Evolutionary conservation across 805 yeast genomes (phyloP), one percentile per base, ranked within the genome.

Genomic region (Barnettozyma sucrosica): DNA sequence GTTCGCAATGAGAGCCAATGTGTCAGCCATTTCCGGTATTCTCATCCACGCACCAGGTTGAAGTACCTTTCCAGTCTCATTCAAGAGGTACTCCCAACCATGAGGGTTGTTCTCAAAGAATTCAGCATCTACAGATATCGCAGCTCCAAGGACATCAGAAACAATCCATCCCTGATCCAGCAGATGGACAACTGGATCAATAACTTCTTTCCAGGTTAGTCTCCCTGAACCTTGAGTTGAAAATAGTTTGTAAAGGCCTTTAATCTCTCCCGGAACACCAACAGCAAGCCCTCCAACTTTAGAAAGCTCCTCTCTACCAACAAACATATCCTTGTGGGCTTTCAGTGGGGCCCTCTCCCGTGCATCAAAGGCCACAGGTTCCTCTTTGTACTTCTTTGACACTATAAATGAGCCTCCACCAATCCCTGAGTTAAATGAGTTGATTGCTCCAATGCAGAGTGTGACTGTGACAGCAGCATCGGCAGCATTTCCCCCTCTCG

Each of bases 391-490:
- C 38, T 61, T 61, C 32, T 54, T 53, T 4, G 80, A 72, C 1
- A 81, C 75, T 39, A 85, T 83, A 56, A 78, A 89, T 0, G 85
- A 88, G 9, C 99, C 98, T 5, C 98, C 98, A 7, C 97, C 97
- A 38, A 92, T 82, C 0, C 97, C 96, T 2, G 95, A 83, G 49
- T 83, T 83, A 68, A 84, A 88, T 52, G 89, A 81, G 60, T 87
- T 86, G 20, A 88, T 67, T 46, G 86, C 74, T 2, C 98, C 98
- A 28, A 92, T 80, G 61, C 99, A 92, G 25, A 92, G 70, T 0
- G 95, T 88, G 11, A 87, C 85, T 0, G 96, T 84, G 2, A 92
- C 83, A 0, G 96, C 87, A 0, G 97, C 96, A 63, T 92, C 99
- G 0, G 96, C 97, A 2, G 97, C 97, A 57, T 80, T 83, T 0